Evolutionary conservation across 805 yeast species (phyloP).

Genomic region (Candida nemodendra): DNA sequence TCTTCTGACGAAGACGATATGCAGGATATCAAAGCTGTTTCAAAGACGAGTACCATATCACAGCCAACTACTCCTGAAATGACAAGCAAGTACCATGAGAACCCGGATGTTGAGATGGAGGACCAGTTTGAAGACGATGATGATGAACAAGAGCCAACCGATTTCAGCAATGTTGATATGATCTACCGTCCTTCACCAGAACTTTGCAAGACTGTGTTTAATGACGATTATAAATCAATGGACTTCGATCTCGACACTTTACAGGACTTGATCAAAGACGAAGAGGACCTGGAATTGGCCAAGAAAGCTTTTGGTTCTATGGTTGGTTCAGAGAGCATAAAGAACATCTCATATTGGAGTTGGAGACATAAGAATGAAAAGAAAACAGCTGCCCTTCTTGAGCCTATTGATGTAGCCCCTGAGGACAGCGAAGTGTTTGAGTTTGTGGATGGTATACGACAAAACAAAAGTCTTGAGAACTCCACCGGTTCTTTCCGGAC

Average conservation of each 20-base stretch:
- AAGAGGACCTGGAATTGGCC: conserved; percentile 65
- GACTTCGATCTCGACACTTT: conserved; percentile 46
- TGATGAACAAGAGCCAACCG: conserved; percentile 14
- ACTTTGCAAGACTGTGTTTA: conserved; percentile 54
- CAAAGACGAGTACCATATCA: conserved; percentile 14
- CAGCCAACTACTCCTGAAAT: conserved; percentile 27
- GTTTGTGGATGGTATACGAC: conserved; percentile 28
- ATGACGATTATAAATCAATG: conserved; percentile 40
- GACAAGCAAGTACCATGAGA: conserved; percentile 5
- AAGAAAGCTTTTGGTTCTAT: conserved; percentile 39
- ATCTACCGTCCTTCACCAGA: conserved; percentile 52
- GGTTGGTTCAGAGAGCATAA: conserved; percentile 20
- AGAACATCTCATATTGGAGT: conserved; percentile 57
- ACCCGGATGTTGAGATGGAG: conserved; percentile 27
- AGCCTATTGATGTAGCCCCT: conserved; percentile 20
- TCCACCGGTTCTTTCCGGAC: conserved; percentile 64
- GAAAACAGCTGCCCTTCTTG: conserved; percentile 11
- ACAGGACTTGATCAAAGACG: conserved; percentile 61
- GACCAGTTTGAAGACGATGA: conserved; percentile 13
- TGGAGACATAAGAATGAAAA: conserved; percentile 52
- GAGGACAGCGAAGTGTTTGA: conserved; percentile 28
- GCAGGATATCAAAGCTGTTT: conserved; percentile 8
- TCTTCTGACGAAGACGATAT: conserved; percentile 23
- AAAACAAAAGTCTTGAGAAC: conserved; percentile 35
- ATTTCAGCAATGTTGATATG: conserved; percentile 28